Evolutionary conservation across 352 stramenopile species (phyloP), one percentile per base, ranked within the genome.

Genomic region (Aphanomyces invadans): DNA sequence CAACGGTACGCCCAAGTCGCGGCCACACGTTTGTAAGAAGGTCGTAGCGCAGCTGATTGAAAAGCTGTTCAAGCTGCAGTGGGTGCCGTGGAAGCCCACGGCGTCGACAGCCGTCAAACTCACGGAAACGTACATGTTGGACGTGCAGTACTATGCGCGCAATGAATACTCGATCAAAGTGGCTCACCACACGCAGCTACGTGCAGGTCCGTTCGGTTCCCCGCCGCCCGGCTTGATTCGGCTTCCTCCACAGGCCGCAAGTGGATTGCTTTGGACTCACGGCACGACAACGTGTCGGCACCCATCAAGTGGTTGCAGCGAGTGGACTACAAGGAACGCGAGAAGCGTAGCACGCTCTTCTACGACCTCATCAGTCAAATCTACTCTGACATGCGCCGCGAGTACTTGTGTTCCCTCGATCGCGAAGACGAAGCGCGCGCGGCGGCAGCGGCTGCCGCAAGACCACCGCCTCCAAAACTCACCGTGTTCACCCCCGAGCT

Each of bases 301-400:
- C 42, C 28, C 4, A 11, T 42, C 10, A 26, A 28, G 0, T 67
- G 60, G 60, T 42, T 67, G 9, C 60, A 67, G 25, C 45, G 60
- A 1, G 53, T 67, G 31, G 60, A 67, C 28, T 67, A 42, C 46
- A 39, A 67, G n/a, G 60, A 67, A 42, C 38, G 60, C 9, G 60
- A 67, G 25, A 36, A 57, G 9, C 45, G 60, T 11, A 67, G 60
- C 3, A 67, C 60, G 45, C 42, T 67, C n/a, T 67, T 67, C 39
- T 56, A 59, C 31, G 60, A 67, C 23, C 23, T 67, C 17, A n/a
- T 67, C 12, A 17, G 12, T 0, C 21, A 67, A 29, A 29, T 42
- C n/a, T 67, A 67, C 60, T 29, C 21, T 19, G 39, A 48, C 3
- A 67, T 57, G 38, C 45, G 42, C 45, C 5, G 21, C 0, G 49